These are phyloP conservation scores for Aphanomyces stellatus DNA, from an alignment of 352 stramenopile genomes.

Conservation along the genomic window DNA sequence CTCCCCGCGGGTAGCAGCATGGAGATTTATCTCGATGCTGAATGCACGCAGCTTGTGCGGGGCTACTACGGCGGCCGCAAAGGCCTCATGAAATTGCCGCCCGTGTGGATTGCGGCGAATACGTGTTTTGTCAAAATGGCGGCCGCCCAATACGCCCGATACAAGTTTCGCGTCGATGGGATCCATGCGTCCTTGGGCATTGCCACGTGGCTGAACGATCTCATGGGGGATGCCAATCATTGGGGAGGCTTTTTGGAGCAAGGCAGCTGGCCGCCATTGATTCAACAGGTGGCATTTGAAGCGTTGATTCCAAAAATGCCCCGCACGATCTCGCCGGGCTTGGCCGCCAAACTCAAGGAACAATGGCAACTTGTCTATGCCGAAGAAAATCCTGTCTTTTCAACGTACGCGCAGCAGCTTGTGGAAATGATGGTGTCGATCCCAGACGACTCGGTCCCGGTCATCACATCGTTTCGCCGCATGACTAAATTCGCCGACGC, in stretches of 20 bases:
- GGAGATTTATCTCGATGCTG: constrained; percentile 60
- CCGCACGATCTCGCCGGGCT: neutral
- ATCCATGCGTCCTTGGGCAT: constrained; percentile 61
- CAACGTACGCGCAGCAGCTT: constrained; percentile 55
- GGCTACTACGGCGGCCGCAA: constrained; percentile 70
- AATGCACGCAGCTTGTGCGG: constrained; percentile 51
- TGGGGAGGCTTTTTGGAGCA: neutral
- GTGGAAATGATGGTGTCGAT: constrained; percentile 50
- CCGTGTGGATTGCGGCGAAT: constrained; percentile 48
- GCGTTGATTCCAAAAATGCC: constrained; percentile 5
- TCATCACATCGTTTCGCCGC: constrained; percentile 38
- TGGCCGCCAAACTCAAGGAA: neutral
- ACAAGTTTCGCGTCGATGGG: constrained; percentile 71
- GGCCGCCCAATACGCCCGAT: constrained; percentile 54
- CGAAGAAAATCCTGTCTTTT: constrained; percentile 57
- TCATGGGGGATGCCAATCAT: constrained; percentile 36
- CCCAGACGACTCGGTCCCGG: constrained; percentile 41
- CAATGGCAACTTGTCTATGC: constrained; percentile 39
- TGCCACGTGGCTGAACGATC: constrained; percentile 59
- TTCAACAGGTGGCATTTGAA: constrained; percentile 13
- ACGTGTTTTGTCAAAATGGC: constrained; percentile 55
- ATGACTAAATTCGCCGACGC: constrained; percentile 42
- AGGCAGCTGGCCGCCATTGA: neutral
- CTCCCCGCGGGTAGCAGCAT: constrained; percentile 55
- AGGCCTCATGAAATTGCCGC: constrained; percentile 53